A percentile compares a stretch with the other conserved stretches of the same genome.
phyloP scores from a whole-genome alignment of 805 yeast species.

The Jamesozyma piceae region DNA sequence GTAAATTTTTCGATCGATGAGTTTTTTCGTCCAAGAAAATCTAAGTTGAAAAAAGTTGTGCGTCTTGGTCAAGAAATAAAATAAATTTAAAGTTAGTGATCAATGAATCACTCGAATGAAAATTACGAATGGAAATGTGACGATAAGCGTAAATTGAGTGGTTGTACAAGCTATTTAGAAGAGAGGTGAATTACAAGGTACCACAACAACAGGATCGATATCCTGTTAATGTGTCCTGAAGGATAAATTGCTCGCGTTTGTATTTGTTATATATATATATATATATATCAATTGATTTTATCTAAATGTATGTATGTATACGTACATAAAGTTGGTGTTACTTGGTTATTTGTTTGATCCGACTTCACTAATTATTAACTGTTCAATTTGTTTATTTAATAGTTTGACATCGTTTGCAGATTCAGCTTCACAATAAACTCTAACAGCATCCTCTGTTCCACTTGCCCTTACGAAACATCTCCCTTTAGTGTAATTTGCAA shows the following conservation, averaged over 20 bases:
- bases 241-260: no score
- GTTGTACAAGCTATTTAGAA: background rate
- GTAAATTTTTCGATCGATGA: background rate
- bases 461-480: constrained; percentile 93
- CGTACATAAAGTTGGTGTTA: no score
- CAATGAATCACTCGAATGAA: background rate
- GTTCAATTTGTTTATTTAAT: constrained; percentile 35
- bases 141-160: background rate
- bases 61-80: background rate
- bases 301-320: no score
- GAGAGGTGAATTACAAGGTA: no score
- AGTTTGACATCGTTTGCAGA: constrained; percentile 39
- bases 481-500: constrained; percentile 47
- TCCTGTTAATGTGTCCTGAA: no score
- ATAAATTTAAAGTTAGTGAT: background rate
- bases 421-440: constrained; percentile 87
- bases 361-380: constrained; percentile 25
- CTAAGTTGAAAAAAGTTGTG: background rate
- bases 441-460: constrained; percentile 95
- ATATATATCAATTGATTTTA: no score
- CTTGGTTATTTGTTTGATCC: no score
- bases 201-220: no score
- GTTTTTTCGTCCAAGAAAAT: background rate
- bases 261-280: no score
- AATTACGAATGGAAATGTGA: background rate